Percentiles rank a stretch among this genome's conserved stretches.
Evolutionary conservation across 2,329 filamentous ascomycete species (phyloP).

Genomic region (Geosmithia flava): DNA sequence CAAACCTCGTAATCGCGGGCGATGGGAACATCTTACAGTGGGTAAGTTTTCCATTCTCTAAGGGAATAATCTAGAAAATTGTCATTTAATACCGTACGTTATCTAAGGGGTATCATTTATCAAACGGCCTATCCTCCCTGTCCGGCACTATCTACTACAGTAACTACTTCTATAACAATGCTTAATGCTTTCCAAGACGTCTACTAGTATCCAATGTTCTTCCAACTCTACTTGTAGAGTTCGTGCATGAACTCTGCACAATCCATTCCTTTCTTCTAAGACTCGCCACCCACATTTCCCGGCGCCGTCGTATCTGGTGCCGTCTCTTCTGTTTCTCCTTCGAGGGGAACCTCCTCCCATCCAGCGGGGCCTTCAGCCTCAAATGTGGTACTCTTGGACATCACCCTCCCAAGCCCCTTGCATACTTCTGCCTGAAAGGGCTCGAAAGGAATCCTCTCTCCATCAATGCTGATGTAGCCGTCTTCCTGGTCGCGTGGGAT

Average conservation of each 20-base stretch:
- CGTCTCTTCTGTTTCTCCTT: neutral
- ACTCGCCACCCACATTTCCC: neutral
- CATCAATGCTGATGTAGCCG: slow-evolving; percentile 90
- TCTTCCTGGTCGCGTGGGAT: slow-evolving; percentile 57
- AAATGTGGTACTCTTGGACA: slow-evolving; percentile 65
- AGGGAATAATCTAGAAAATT: neutral
- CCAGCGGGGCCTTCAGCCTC: slow-evolving; percentile 42
- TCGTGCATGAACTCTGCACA: neutral
- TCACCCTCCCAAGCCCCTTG: slow-evolving; percentile 66
- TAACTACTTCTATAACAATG: neutral
- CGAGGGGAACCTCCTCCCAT: slow-evolving; percentile 1
- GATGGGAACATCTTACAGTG: neutral
- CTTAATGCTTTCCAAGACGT: neutral
- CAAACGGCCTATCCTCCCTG: neutral
- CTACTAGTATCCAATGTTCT: neutral
- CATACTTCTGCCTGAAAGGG: slow-evolving; percentile 90
- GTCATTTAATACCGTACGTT: neutral
- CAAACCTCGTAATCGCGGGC: neutral
- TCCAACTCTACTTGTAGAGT: neutral
- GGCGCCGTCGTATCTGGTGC: neutral
- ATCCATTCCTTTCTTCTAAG: neutral
- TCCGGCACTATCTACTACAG: neutral
- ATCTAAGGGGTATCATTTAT: neutral
- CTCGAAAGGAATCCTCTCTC: slow-evolving; percentile 75
- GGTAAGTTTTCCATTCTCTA: neutral